These are phyloP conservation scores for Mucor racemosus DNA, from an alignment of 371 early-diverging fungal genomes.

Conservation along the genomic window DNA sequence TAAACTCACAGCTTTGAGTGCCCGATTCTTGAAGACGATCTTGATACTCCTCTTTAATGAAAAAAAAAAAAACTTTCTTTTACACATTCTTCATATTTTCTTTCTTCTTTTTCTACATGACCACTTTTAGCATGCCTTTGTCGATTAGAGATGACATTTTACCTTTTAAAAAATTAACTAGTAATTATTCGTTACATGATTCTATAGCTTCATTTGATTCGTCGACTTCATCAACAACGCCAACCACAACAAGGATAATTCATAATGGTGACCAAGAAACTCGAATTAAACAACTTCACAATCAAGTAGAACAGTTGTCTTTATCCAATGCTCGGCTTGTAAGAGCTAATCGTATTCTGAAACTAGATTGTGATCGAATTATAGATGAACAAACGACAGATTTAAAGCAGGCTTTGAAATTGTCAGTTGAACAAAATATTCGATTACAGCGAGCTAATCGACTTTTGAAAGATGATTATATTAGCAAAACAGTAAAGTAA, in stretches of 20 bases:
- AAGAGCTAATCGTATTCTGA: conserved; percentile 46
- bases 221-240: conserved; percentile 11
- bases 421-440: conserved; percentile 44
- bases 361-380: conserved; percentile 43
- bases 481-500: conserved; percentile 27
- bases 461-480: conserved; percentile 42
- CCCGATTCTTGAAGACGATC: background rate
- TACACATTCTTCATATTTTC: background rate
- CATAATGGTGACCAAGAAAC: conserved; percentile 36
- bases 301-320: conserved; percentile 46
- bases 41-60: conserved; percentile 6
- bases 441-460: conserved; percentile 49
- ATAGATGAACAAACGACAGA: conserved; percentile 45
- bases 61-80: background rate
- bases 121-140: conserved; percentile 13
- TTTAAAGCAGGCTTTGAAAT: conserved; percentile 45
- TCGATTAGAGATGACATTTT: conserved; percentile 24
- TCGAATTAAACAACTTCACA: conserved; percentile 39
- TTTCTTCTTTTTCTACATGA: conserved; percentile 10
- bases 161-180: conserved; percentile 25
- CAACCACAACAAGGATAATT: conserved; percentile 16
- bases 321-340: conserved; percentile 43
- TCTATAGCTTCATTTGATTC: conserved; percentile 11
- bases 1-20: background rate
- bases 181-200: conserved; percentile 38